phyloP scores from a whole-genome alignment of 2,329 filamentous ascomycete species.

The Simplicillium sp. region DNA sequence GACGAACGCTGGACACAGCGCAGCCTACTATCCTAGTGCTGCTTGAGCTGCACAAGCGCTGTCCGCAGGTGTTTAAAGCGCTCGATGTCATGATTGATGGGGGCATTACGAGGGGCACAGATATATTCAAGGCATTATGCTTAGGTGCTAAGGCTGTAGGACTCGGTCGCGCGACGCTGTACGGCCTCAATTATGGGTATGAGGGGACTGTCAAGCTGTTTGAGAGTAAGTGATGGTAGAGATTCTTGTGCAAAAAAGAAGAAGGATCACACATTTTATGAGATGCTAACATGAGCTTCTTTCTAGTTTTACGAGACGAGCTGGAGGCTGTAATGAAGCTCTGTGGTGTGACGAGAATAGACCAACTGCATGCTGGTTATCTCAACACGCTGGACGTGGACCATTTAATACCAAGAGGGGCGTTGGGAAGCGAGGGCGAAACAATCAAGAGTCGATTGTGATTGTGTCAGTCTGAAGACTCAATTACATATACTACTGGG shows the following conservation, averaged over 20 bases:
- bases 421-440: too few relatives aligned
- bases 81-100: slow-evolving; percentile 58
- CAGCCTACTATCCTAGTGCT: slow-evolving; percentile 48
- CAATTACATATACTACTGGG: too few relatives aligned
- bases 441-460: too few relatives aligned
- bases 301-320: slow-evolving; percentile 40
- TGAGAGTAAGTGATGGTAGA: slow-evolving; percentile 31
- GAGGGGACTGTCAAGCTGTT: slow-evolving; percentile 43
- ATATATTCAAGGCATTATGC: slow-evolving; percentile 58
- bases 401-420: slow-evolving; percentile 34
- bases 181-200: slow-evolving; percentile 49
- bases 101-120: slow-evolving; percentile 52
- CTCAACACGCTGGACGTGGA: slow-evolving; percentile 45
- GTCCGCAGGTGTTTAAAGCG: slow-evolving; percentile 47
- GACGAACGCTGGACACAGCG: slow-evolving; percentile 41
- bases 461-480: too few relatives aligned
- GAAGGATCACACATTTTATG: too few relatives aligned
- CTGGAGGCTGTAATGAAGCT: slow-evolving; percentile 57
- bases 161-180: slow-evolving; percentile 52
- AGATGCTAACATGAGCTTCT: not conserved
- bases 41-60: slow-evolving; percentile 52
- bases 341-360: slow-evolving; percentile 51
- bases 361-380: slow-evolving; percentile 51
- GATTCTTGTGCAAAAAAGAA: not conserved
- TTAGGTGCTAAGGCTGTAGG: slow-evolving; percentile 56